Conservation (phyloP, 176 grass and related monocot species). For the Bromus sterilis region DNA sequence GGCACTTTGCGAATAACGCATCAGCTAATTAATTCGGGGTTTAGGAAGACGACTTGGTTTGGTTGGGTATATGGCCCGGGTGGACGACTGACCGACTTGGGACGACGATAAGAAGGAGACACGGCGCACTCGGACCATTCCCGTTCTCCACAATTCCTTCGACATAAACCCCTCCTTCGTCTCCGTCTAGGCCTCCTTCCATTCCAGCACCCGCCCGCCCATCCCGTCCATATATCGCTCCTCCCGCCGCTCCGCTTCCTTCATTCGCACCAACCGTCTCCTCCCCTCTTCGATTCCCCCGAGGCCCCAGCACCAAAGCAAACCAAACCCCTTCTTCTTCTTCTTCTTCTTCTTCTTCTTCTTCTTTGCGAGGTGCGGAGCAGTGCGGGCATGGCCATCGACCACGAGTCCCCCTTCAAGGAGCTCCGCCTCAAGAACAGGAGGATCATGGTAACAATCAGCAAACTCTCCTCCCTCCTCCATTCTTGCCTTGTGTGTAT, state of each 20-base stretch:
- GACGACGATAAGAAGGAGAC: conserved; percentile 6
- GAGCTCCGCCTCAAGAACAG: conserved; percentile 70
- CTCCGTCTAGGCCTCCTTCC: neutral
- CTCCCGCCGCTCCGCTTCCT: neutral
- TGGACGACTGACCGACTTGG: conserved; percentile 8
- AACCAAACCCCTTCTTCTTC: neutral
- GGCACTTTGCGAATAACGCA: neutral
- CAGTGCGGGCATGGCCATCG: conserved; percentile 42
- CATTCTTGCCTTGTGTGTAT: neutral
- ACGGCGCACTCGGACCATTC: neutral
- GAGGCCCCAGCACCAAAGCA: neutral
- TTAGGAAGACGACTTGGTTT: neutral
- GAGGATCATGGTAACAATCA: conserved; percentile 42
- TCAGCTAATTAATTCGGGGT: neutral
- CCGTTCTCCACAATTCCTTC: neutral
- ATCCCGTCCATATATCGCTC: neutral
- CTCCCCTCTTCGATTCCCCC: neutral
- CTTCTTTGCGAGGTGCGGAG: neutral
- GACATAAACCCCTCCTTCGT: neutral
- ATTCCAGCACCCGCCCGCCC: neutral
- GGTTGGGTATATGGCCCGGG: neutral
- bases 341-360: neutral
- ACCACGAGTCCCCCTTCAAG: conserved; percentile 64
- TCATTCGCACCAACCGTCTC: neutral
- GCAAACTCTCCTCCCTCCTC: neutral